phyloP scores from a whole-genome alignment of 768 basidiomycete genomes.

The Cystobasidium ongulense region DNA sequence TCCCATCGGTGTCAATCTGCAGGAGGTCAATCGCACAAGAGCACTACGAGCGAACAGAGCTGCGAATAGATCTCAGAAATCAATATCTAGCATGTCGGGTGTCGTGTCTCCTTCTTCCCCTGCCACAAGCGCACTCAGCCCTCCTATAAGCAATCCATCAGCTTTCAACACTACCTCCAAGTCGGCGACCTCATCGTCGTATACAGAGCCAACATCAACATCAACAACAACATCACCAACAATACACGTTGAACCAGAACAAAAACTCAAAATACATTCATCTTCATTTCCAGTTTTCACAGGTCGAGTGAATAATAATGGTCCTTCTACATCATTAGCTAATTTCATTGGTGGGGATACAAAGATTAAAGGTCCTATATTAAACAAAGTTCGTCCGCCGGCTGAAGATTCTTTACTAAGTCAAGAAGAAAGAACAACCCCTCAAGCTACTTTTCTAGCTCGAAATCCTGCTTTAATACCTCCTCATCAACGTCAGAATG shows the following conservation, averaged over 20 bases:
- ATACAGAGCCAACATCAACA: too few species aligned
- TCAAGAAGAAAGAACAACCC: neutral
- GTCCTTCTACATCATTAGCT: neutral
- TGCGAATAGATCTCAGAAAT: neutral
- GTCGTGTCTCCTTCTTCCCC: neutral
- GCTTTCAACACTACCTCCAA: too few species aligned
- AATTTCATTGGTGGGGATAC: slow-evolving; percentile 18
- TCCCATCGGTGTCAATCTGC: neutral
- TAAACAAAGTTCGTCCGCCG: slow-evolving; percentile 10
- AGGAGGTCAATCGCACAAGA: slow-evolving; percentile 3
- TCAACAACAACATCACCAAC: neutral
- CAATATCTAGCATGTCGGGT: neutral
- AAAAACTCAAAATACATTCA: neutral
- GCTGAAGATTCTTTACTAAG: neutral
- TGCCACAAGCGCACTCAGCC: neutral
- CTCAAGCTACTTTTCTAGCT: neutral
- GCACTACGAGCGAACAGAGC: neutral
- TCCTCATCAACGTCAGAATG: neutral
- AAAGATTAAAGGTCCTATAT: slow-evolving; percentile 2
- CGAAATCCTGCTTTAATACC: neutral
- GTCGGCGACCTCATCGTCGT: too few species aligned
- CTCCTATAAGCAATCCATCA: neutral
- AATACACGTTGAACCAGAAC: neutral
- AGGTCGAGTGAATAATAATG: neutral
- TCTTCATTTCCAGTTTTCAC: neutral